These are phyloP conservation scores for Rhododendron simsii DNA, from an alignment of 148 eudicot genomes.

Conservation along the genomic window DNA sequence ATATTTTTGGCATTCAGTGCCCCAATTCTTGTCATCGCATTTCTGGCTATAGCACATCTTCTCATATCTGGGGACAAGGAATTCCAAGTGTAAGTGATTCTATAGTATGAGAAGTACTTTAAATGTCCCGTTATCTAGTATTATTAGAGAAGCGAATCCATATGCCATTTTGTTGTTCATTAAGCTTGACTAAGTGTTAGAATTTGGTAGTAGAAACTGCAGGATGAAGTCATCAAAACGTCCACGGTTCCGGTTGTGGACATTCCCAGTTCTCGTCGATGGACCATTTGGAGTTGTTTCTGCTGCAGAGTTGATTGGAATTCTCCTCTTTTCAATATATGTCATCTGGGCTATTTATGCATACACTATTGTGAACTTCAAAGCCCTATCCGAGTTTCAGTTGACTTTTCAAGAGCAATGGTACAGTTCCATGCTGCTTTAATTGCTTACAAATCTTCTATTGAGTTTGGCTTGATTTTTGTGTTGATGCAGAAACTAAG, in stretches of 20 bases:
- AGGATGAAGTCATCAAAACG: constrained; percentile 45
- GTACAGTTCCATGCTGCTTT: constrained; percentile 10
- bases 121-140: neutral
- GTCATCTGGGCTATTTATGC: constrained; percentile 53
- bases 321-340: constrained; percentile 39
- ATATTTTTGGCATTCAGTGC: constrained; percentile 49
- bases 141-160: neutral
- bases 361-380: constrained; percentile 28
- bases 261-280: constrained; percentile 77
- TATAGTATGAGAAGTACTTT: neutral
- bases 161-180: neutral
- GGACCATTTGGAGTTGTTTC: constrained; percentile 91
- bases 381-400: constrained; percentile 18
- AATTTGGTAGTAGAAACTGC: constrained; percentile 1
- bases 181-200: neutral
- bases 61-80: constrained; percentile 54
- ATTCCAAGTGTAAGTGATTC: constrained; percentile 44
- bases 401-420: constrained; percentile 32
- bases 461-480: neutral
- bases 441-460: neutral
- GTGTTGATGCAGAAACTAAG: neutral
- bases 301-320: constrained; percentile 76
- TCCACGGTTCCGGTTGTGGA: constrained; percentile 66
- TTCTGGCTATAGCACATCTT: constrained; percentile 59
- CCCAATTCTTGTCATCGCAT: constrained; percentile 56